phyloP scores from a whole-genome alignment of 2,329 filamentous ascomycete species.

The Exophiala spinifera region DNA sequence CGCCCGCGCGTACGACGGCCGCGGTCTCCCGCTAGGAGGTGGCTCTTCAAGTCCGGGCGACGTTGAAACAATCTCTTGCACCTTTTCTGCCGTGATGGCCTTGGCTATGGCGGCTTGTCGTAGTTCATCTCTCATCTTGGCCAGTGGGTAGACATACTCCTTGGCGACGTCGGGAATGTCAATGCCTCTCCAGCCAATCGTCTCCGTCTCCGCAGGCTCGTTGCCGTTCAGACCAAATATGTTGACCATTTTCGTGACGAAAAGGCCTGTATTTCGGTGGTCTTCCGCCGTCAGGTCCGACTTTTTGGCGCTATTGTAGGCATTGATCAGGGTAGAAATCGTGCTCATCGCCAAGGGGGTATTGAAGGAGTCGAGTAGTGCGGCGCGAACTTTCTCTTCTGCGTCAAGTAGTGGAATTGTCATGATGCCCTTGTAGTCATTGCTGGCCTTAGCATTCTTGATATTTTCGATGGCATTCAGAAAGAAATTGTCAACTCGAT shows the following conservation, averaged over 20 bases:
- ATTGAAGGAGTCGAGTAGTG: constrained; percentile 82
- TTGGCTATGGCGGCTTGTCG: constrained; percentile 54
- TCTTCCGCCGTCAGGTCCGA: constrained; percentile 46
- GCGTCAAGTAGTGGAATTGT: constrained; percentile 51
- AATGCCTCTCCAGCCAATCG: constrained; percentile 64
- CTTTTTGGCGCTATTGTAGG: constrained; percentile 62
- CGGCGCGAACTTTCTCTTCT: constrained; percentile 58
- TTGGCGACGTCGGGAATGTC: constrained; percentile 60
- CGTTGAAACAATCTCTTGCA: constrained; percentile 40
- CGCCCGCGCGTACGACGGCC: constrained; percentile 27
- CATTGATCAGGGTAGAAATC: constrained; percentile 74
- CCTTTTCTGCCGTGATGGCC: constrained; percentile 39
- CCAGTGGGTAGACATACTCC: constrained; percentile 59
- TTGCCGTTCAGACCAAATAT: constrained; percentile 70
- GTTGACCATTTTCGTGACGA: constrained; percentile 78
- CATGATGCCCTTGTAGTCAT: constrained; percentile 31
- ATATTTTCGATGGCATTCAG: constrained; percentile 35
- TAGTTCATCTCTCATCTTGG: constrained; percentile 56
- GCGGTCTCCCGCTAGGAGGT: constrained; percentile 17
- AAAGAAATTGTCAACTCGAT: constrained; percentile 70
- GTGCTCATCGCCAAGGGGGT: constrained; percentile 74
- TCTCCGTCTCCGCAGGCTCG: constrained; percentile 33
- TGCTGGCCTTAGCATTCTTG: constrained; percentile 51
- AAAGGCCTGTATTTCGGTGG: constrained; percentile 61
- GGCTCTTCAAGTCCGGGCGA: constrained; percentile 28